These are phyloP conservation scores for Fusarium equiseti DNA, from an alignment of 2,329 filamentous ascomycete genomes.

Conservation along the genomic window DNA sequence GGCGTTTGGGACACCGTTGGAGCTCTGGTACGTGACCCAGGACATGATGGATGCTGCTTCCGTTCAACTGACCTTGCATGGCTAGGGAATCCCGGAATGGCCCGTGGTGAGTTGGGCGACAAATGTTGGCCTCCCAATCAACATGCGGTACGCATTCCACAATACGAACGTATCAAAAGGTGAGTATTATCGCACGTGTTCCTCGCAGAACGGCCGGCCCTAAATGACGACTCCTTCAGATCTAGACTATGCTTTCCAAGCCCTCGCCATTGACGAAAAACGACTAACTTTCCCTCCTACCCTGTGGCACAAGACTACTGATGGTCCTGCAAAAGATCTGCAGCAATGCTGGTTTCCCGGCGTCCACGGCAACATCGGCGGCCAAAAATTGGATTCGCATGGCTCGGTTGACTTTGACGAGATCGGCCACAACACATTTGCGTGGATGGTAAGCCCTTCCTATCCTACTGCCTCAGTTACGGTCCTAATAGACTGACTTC, in stretches of 20 bases:
- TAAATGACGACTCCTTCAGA: neutral
- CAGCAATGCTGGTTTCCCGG: constrained; percentile 1
- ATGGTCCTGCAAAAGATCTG: neutral
- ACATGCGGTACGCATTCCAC: neutral
- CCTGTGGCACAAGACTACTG: neutral
- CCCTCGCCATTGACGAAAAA: neutral
- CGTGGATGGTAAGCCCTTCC: neutral
- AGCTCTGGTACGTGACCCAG: neutral
- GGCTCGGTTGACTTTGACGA: neutral
- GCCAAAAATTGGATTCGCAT: too few relatives aligned
- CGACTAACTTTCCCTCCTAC: constrained; percentile 1
- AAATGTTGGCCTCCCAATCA: neutral
- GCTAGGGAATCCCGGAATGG: neutral
- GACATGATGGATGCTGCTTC: neutral
- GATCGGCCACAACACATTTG: neutral
- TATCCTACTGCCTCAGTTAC: neutral
- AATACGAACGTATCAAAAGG: neutral
- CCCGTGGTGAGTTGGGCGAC: neutral
- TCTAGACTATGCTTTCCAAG: constrained; percentile 1
- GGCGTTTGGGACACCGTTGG: neutral
- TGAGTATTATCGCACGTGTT: neutral
- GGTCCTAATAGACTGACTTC: neutral
- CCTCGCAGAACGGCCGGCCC: neutral
- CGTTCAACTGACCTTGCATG: neutral
- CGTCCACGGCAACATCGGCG: neutral